A percentile compares a stretch with the other conserved stretches of the same genome.
These are phyloP conservation scores for Fomitopsis betulina DNA, from an alignment of 1,284 basidiomycete genomes.

Conservation along the genomic window DNA sequence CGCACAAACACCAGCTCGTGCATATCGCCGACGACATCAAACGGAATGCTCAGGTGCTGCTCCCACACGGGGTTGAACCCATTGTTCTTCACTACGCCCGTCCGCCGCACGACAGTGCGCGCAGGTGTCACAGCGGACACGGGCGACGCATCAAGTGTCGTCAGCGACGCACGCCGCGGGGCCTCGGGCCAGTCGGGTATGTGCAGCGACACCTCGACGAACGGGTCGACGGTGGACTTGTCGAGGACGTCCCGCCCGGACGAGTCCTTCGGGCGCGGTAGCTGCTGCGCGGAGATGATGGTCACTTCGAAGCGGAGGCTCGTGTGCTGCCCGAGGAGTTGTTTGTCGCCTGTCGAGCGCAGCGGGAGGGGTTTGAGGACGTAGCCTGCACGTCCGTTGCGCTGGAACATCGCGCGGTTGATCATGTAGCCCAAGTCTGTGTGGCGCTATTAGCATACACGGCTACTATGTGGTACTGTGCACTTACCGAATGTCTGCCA, in stretches of 20 bases:
- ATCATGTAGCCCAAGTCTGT: constrained; percentile 84
- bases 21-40: constrained; percentile 75
- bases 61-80: constrained; percentile 91
- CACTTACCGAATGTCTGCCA: constrained; percentile 91
- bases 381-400: constrained; percentile 84
- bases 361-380: constrained; percentile 87
- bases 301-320: constrained; percentile 65
- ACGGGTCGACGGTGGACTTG: constrained; percentile 65
- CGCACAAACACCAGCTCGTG: constrained; percentile 79
- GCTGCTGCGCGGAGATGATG: constrained; percentile 91
- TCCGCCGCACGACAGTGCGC: constrained; percentile 48
- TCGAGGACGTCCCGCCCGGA: constrained; percentile 58
- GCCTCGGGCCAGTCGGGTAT: constrained; percentile 65
- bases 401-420: constrained; percentile 92
- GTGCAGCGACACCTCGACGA: constrained; percentile 75
- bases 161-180: constrained; percentile 18
- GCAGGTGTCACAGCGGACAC: constrained; percentile 30
- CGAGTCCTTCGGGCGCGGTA: constrained; percentile 73
- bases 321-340: constrained; percentile 49
- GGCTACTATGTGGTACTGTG: constrained; percentile 1
- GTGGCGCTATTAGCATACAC: not conserved
- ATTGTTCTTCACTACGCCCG: constrained; percentile 71
- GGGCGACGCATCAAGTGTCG: constrained; percentile 17
- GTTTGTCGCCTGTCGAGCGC: constrained; percentile 55
- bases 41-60: constrained; percentile 63